A percentile compares a stretch with the other conserved stretches of the same genome.
These are phyloP conservation scores for Stylosanthes scabra DNA, from an alignment of 331 rosid genomes.

Conservation along the genomic window DNA sequence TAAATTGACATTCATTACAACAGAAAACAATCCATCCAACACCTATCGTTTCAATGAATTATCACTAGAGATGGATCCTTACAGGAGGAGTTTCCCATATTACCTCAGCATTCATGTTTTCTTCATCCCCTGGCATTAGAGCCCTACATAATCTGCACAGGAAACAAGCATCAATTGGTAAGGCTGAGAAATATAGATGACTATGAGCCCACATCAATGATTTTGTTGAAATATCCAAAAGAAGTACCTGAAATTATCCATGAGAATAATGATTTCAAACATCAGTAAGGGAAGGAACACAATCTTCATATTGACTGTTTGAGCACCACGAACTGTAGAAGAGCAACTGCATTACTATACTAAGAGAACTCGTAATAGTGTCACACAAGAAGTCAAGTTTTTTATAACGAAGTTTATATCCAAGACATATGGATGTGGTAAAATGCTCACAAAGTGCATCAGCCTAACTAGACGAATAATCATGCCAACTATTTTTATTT, in stretches of 20 bases:
- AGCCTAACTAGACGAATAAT: slow-evolving; percentile 24
- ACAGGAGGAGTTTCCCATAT: slow-evolving; percentile 99
- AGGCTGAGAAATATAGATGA: slow-evolving; percentile 10
- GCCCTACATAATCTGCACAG: slow-evolving; percentile 92
- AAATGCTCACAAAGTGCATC: slow-evolving; percentile 36
- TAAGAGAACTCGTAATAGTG: slow-evolving; percentile 37
- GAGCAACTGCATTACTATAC: slow-evolving; percentile 35
- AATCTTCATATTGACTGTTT: slow-evolving; percentile 82
- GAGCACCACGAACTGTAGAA: slow-evolving; percentile 65
- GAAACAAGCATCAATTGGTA: slow-evolving; percentile 24
- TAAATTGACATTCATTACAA: slow-evolving; percentile 12
- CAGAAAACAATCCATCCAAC: background rate
- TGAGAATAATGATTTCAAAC: slow-evolving; percentile 80
- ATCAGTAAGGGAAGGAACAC: slow-evolving; percentile 94
- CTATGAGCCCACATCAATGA: slow-evolving; percentile 11
- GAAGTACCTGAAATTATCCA: slow-evolving; percentile 94
- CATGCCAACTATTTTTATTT: slow-evolving; percentile 27
- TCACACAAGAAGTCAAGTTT: slow-evolving; percentile 28
- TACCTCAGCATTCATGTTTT: slow-evolving; percentile 85
- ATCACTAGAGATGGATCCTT: slow-evolving; percentile 39
- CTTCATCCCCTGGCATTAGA: slow-evolving; percentile 97
- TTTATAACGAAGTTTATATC: background rate
- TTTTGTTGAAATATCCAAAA: slow-evolving; percentile 23
- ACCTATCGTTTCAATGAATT: slow-evolving; percentile 6
- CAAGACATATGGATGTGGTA: background rate